Base-by-base conservation (phyloP, 2,329 filamentous ascomycete genomes). In the Pseudogymnoascus pannorum region DNA sequence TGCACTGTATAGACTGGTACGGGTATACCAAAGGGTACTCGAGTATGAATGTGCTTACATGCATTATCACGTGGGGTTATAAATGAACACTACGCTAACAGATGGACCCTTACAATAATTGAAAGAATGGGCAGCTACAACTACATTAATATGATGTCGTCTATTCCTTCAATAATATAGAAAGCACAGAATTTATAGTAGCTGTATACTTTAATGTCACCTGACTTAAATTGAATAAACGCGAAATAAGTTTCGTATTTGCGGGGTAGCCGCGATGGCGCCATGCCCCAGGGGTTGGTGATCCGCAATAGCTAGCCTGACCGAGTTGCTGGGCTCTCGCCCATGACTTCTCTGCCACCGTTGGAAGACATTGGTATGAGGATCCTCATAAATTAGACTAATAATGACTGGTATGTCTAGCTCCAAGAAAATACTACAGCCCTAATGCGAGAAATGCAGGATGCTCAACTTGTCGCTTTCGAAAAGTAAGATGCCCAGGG, bases 361-460 rank as follows among this genome's bases (percentile, higher is more conserved):
- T 54, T 54, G 44, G 44, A 12, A 31, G 8, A 12, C 9, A 54
- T 18, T 54, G 24, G n/a, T 54, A 54, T 54, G 44, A 54, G n/a
- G 24, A 26, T 5, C 26, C 44, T 16, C 24, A 54, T 54, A 54
- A 54, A 54, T 31, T 54, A 54, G n/a, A 29, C n/a, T 54, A 54
- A 54, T 54, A 54, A 54, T 54, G 44, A 54, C 44, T 18, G 44
- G 44, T 54, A 54, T 54, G 44, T 54, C 8, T n/a, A 31, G n/a
- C 24, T 5, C 44, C 5, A 18, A 29, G 8, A 18, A 29, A 54
- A 54, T 31, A 20, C n/a, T 54, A 18, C 9, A 14, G 7, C 31
- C 84, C 44, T 54, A n/a, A 54, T 54, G 9, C 7, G 26, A 54
- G 24, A 2, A 31, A 31, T 54, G 9, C 26, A 54, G 44, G 44